Percentiles rank a stretch among this genome's conserved stretches.
These are phyloP conservation scores for Apostasia ramifera DNA, from an alignment of 106 monocot species.

Conservation along the genomic window DNA sequence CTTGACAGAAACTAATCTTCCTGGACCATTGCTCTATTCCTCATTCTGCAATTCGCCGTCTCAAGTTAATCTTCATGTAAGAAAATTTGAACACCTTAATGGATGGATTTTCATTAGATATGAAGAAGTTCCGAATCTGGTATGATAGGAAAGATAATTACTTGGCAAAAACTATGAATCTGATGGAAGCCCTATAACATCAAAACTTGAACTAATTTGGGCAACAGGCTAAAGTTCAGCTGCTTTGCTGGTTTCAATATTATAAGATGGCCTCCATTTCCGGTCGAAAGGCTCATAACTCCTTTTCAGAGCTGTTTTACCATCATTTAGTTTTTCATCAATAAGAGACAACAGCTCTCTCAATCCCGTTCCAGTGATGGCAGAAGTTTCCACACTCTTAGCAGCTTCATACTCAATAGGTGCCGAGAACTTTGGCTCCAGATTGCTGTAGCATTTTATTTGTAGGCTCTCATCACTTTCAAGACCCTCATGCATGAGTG, in stretches of 20 bases:
- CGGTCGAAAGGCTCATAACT: constrained; percentile 42
- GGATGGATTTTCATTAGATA: no score
- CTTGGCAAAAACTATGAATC: no score
- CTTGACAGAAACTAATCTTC: no score
- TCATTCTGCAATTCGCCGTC: no score
- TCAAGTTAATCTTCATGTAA: no score
- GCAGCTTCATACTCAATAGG: constrained; percentile 12
- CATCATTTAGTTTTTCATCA: constrained; percentile 42
- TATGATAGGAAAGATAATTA: no score
- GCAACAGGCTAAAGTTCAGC: constrained; percentile 20
- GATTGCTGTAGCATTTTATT: neutral
- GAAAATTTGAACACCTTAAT: no score
- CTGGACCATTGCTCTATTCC: no score
- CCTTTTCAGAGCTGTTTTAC: constrained; percentile 20
- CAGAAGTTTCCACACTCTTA: constrained; percentile 62
- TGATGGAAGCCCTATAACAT: no score
- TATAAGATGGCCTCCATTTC: constrained; percentile 74
- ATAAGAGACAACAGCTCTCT: constrained; percentile 66
- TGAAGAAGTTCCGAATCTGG: no score
- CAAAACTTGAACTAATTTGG: no score
- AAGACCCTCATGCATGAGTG: neutral
- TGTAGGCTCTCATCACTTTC: constrained; percentile 1
- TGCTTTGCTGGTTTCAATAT: constrained; percentile 19
- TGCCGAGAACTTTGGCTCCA: neutral
- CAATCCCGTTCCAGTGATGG: constrained; percentile 64